A percentile compares a stretch with the other conserved stretches of the same genome.
Evolutionary conservation across 1,284 basidiomycete species (phyloP).

Genomic region (Xanthoconium separans): DNA sequence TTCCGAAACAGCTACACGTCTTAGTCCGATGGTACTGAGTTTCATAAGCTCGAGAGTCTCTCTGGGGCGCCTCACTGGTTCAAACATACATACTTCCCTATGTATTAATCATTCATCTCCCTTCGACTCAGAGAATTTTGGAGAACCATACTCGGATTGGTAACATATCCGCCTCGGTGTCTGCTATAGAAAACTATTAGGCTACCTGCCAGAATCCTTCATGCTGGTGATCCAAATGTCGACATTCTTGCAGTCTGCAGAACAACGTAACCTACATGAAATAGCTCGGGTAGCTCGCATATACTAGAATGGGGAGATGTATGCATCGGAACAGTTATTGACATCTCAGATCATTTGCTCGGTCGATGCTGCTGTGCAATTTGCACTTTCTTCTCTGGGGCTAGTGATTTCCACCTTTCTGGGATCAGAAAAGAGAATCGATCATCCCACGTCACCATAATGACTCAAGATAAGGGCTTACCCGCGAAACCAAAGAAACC

Average conservation of each 20-base stretch:
- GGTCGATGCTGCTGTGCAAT: constrained; percentile 16
- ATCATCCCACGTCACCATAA: background rate
- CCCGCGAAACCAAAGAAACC: constrained; percentile 23
- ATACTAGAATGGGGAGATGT: background rate
- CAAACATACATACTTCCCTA: too few relatives aligned
- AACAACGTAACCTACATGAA: background rate
- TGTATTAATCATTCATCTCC: too few relatives aligned
- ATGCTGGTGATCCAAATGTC: too few relatives aligned
- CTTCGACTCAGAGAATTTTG: too few relatives aligned
- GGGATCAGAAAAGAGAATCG: background rate
- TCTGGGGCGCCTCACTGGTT: too few relatives aligned
- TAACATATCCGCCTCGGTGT: too few relatives aligned
- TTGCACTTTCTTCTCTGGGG: constrained; percentile 22
- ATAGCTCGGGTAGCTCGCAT: background rate
- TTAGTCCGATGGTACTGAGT: too few relatives aligned
- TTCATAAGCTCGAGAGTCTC: too few relatives aligned
- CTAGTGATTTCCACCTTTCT: constrained; percentile 29
- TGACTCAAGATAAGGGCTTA: constrained; percentile 7
- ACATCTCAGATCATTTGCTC: background rate
- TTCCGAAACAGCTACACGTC: too few relatives aligned
- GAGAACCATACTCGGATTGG: too few relatives aligned
- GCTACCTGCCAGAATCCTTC: too few relatives aligned
- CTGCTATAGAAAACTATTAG: too few relatives aligned
- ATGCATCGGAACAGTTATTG: background rate
- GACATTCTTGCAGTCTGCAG: background rate